Conservation (phyloP, 2,329 filamentous ascomycete species). For the Phialophora expanda region DNA sequence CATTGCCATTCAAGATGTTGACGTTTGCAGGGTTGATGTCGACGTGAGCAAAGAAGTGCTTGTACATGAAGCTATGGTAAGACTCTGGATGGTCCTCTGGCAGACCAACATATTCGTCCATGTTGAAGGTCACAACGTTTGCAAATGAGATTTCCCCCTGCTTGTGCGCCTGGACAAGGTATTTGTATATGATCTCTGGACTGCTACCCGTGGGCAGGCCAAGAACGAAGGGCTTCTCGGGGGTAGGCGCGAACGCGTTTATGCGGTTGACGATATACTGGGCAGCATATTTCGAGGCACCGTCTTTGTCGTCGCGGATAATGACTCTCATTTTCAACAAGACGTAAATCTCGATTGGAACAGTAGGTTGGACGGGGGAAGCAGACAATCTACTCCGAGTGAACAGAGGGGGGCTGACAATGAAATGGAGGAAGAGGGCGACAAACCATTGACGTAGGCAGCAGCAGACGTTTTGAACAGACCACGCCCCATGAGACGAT, state of each 20-base stretch:
- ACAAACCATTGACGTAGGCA: constrained; percentile 34
- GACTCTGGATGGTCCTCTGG: constrained; percentile 82
- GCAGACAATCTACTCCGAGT: constrained; percentile 4
- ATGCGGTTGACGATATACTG: constrained; percentile 83
- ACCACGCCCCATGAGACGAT: constrained; percentile 21
- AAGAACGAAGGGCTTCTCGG: constrained; percentile 76
- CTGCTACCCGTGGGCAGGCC: constrained; percentile 84
- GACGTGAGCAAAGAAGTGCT: constrained; percentile 85
- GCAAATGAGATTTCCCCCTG: constrained; percentile 73
- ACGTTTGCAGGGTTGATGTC: constrained; percentile 82
- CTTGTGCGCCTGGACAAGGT: constrained; percentile 64
- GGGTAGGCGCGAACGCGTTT: constrained; percentile 74
- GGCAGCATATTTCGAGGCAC: constrained; percentile 76
- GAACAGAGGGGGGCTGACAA: neutral
- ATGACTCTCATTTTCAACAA: constrained; percentile 72
- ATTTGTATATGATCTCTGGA: constrained; percentile 76
- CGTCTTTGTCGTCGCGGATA: constrained; percentile 72
- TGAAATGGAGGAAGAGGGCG: constrained; percentile 11
- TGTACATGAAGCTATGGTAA: constrained; percentile 94
- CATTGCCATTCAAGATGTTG: constrained; percentile 83
- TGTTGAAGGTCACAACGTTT: constrained; percentile 90
- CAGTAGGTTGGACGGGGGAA: constrained; percentile 1
- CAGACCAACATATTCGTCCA: constrained; percentile 89
- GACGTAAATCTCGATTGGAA: neutral
- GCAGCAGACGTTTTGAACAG: constrained; percentile 19